Evolutionary conservation across 179 eudicot genomes (phyloP), one percentile per base, ranked within the genome.

Genomic region (Actinidia chinensis): DNA sequence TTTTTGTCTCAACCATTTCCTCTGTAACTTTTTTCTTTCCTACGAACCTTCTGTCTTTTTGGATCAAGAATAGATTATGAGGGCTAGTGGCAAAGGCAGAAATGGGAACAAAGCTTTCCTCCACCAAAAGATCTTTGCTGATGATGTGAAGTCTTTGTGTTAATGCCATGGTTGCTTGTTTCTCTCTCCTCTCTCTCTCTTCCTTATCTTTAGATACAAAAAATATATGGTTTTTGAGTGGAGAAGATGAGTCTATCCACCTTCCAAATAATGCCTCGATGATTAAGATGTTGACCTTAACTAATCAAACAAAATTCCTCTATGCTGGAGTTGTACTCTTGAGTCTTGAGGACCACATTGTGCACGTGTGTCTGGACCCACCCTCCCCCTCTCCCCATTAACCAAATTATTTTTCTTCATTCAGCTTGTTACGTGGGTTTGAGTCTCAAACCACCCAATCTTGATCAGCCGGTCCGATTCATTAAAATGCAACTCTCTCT

Each of bases 251-350:
- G 54, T 68, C 51, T 58, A 75, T 56, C 75, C 76, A 75, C n/a
- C 40, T 36, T 36, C 68, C 75, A 68, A 75, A 80, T 85, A 85
- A 87, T 87, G 79, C 82, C 78, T 86, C 86, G 79, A 87, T 87
- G 89, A 91, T 91, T 82, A 76, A 81, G 91, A 89, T 84, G 84
- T 80, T 81, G 86, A 85, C 90, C 82, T 79, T 68, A 80, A 77
- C 86, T 59, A 67, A 58, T 58, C 83, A 83, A 85, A 82, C 89
- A 82, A 87, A 87, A 80, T 75, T 81, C 82, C 79, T 80, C 81
- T 42, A 80, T 56, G 79, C 75, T 67, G 71, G 54, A 74, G 12
- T 42, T 82, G 79, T 63, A 48, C 81, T 65, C 22, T 13, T 68
- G 0, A 18, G 87, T 65, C 22, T 13, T 65, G 0, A 18, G 87